Conservation (phyloP, 1,139 yeast species). For the Debaryomyces sp. region DNA sequence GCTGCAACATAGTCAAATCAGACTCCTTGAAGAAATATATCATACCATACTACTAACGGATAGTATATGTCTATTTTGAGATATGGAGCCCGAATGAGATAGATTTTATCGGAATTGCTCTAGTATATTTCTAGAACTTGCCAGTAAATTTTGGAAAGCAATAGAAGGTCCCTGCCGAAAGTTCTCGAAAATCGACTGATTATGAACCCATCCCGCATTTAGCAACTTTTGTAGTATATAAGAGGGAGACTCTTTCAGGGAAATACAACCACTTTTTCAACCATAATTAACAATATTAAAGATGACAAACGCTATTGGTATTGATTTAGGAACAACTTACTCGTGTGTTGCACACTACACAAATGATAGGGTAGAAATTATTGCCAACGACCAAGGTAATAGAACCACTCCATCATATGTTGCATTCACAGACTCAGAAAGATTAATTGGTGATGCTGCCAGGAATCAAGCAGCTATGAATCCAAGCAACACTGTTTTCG, state of each 20-base stretch:
- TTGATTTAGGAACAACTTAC: conserved; percentile 81
- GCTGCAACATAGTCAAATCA: neutral
- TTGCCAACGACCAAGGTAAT: conserved; percentile 73
- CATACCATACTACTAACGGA: neutral
- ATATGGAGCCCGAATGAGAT: neutral
- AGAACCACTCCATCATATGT: conserved; percentile 73
- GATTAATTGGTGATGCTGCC: conserved; percentile 73
- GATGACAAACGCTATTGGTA: conserved; percentile 74
- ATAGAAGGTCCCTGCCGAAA: conserved; percentile 7
- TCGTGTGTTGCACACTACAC: conserved; percentile 77
- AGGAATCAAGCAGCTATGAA: conserved; percentile 75
- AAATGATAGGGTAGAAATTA: conserved; percentile 70
- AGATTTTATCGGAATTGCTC: neutral
- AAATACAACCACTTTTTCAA: neutral
- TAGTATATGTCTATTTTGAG: neutral
- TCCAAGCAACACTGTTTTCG: conserved; percentile 66
- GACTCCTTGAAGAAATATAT: neutral
- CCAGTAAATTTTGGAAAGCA: conserved; percentile 2
- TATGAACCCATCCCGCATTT: conserved; percentile 9
- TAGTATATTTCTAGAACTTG: neutral
- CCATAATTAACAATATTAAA: neutral
- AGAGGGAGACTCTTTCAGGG: neutral
- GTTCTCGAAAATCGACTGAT: conserved; percentile 9
- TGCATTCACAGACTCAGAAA: conserved; percentile 67
- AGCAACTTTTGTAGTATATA: conserved; percentile 8